A percentile compares a stretch with the other conserved stretches of the same genome.
phyloP scores from a whole-genome alignment of 75 land plant species.

The Sequoiadendron giganteum region DNA sequence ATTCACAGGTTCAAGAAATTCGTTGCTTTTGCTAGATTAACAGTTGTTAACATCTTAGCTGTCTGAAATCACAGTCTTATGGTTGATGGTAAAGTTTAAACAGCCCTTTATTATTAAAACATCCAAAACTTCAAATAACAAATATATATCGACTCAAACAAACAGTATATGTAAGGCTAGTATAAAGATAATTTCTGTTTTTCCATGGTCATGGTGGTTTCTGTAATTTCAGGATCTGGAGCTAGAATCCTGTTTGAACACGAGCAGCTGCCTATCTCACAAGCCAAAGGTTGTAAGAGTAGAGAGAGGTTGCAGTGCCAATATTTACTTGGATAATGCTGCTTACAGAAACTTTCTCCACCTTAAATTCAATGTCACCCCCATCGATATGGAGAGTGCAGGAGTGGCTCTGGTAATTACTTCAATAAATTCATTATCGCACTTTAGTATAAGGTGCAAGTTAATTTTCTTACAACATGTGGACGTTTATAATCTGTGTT shows the following conservation, averaged over 20 bases:
- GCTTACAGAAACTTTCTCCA: conserved; percentile 21
- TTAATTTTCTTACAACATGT: neutral
- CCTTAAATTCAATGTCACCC: conserved; percentile 13
- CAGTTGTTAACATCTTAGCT: neutral
- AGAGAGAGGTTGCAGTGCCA: conserved; percentile 18
- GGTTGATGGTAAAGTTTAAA: too few species aligned
- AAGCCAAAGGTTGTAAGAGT: conserved; percentile 16
- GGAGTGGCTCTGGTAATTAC: conserved; percentile 19
- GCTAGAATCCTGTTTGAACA: conserved; percentile 2
- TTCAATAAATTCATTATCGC: neutral
- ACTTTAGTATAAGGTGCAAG: neutral
- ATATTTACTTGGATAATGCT: conserved; percentile 23
- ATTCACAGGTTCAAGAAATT: neutral
- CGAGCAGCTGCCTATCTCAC: neutral
- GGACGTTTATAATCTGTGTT: neutral
- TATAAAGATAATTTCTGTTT: neutral
- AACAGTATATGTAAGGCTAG: neutral
- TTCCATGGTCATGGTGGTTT: too few species aligned
- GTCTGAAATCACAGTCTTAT: too few species aligned
- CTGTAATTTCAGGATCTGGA: neutral
- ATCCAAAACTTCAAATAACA: too few species aligned
- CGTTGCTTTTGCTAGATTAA: neutral
- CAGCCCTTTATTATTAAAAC: too few species aligned
- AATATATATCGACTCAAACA: too few species aligned
- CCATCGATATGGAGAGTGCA: conserved; percentile 24